A percentile compares a stretch with the other conserved stretches of the same genome.
Evolutionary conservation across 2,329 filamentous ascomycete species (phyloP).

Genomic region (Lojkania enalia): DNA sequence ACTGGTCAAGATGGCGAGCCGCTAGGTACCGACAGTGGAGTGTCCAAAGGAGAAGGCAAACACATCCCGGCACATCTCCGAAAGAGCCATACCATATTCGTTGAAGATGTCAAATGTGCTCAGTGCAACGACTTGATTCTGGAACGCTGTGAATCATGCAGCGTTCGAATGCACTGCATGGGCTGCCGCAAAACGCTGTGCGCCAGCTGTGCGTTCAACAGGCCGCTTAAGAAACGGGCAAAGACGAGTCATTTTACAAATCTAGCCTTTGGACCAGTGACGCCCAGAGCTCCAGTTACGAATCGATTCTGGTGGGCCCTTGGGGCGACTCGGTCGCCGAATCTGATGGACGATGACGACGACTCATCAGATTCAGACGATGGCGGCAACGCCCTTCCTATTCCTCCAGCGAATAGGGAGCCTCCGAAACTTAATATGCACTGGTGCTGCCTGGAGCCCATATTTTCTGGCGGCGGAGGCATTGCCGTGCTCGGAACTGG

Average conservation of each 20-base stretch:
- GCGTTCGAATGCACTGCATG: slow-evolving; percentile 64
- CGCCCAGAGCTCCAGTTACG: slow-evolving; percentile 27
- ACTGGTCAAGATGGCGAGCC: slow-evolving; percentile 59
- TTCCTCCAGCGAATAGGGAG: slow-evolving; percentile 36
- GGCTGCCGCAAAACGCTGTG: slow-evolving; percentile 64
- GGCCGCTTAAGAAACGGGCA: slow-evolving; percentile 50
- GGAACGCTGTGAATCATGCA: slow-evolving; percentile 64
- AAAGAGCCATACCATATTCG: slow-evolving; percentile 56
- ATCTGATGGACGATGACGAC: slow-evolving; percentile 59
- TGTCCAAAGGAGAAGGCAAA: slow-evolving; percentile 56
- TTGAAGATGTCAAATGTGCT: slow-evolving; percentile 58
- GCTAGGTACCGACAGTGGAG: slow-evolving; percentile 53
- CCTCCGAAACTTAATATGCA: slow-evolving; percentile 59
- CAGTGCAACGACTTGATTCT: slow-evolving; percentile 57
- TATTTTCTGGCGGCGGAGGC: slow-evolving; percentile 62
- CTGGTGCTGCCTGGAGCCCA: slow-evolving; percentile 64
- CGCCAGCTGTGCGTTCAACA: slow-evolving; percentile 62
- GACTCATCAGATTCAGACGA: slow-evolving; percentile 46
- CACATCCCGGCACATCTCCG: slow-evolving; percentile 58
- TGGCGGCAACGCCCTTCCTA: slow-evolving; percentile 40
- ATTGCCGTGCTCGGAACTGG: slow-evolving; percentile 59
- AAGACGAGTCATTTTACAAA: slow-evolving; percentile 45
- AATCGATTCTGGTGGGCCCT: slow-evolving; percentile 63
- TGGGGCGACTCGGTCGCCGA: slow-evolving; percentile 58
- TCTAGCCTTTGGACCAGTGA: slow-evolving; percentile 38